Base-by-base conservation (phyloP, 2,329 filamentous ascomycete genomes). In the Cladophialophora chaetospira region DNA sequence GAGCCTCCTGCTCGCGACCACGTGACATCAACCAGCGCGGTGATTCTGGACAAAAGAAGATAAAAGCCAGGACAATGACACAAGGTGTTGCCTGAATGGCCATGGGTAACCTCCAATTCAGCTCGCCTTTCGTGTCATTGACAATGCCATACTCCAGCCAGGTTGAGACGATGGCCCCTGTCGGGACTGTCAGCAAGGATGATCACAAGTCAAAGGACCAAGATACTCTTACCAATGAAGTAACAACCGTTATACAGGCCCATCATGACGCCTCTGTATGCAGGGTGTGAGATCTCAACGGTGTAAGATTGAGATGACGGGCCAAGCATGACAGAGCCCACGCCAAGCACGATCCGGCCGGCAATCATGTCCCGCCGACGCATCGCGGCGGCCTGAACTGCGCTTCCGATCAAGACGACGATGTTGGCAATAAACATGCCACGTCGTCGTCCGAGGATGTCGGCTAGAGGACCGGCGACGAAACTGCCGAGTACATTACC, bases 91-190 rank as follows among this genome's bases (percentile, higher is more conserved):
- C 44, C 44, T 47, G 44, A 6, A 47, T 15, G 10, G 44, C 44
- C 13, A 47, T 15, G n/a, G 44, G 44, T n/a, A 47, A 21, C 8
- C 44, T 15, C 44, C 44, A 47, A 33, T 17, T 33, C 11, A 47
- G 28, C 25, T 33, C 28, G 11, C 13, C 25, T n/a, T 26, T 45
- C 9, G 44, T 31, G n/a, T 33, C 26, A 19, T 47, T 17, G n/a
- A 17, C n/a, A n/a, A 47, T 17, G 13, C 26, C 44, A 19, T 31
- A 47, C 44, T 47, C 44, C 5, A 47, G 44, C 44, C 44, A 47
- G 25, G 44, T 47, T n/a, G 25, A 17, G 25, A 33, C 26, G 28
- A 47, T 45, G 5, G 43, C 25, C 13, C 43, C 44, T 31, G 42
- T 44, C n/a, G 9, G 21, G 42, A 9, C 23, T 9, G 26, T 26